Evolutionary conservation across 2,329 filamentous ascomycete species (phyloP).

Genomic region (Diaporthe citrichinensis): DNA sequence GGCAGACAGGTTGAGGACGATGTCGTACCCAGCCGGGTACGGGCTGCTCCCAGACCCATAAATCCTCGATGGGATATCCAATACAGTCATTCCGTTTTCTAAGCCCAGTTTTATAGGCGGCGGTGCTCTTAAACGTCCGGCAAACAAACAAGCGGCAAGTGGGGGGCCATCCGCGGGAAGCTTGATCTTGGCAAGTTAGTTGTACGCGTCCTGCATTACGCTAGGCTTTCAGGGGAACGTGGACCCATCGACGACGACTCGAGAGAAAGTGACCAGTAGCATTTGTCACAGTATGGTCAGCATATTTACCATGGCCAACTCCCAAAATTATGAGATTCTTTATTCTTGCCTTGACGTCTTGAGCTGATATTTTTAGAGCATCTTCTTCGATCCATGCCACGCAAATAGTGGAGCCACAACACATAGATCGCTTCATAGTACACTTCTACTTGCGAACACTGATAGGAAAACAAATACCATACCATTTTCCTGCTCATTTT

Average conservation of each 20-base stretch:
- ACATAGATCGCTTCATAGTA: background rate
- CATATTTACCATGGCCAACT: background rate
- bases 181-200: background rate
- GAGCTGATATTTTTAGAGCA: background rate
- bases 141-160: conserved; percentile 7
- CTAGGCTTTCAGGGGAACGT: background rate
- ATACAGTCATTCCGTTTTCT: background rate
- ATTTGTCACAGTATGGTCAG: background rate
- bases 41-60: background rate
- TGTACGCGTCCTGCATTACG: conserved; percentile 25
- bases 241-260: background rate
- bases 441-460: background rate
- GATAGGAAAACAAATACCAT: background rate
- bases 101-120: background rate
- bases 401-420: background rate
- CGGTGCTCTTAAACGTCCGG: too few species aligned
- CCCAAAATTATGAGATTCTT: background rate
- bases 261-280: background rate
- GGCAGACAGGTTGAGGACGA: background rate
- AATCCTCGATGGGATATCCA: background rate
- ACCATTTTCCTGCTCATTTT: background rate
- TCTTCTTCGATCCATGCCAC: background rate
- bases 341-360: background rate
- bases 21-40: background rate
- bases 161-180: background rate